Evolutionary conservation across 2,329 filamentous ascomycete genomes (phyloP).

Genomic region (Alternaria infectoria): DNA sequence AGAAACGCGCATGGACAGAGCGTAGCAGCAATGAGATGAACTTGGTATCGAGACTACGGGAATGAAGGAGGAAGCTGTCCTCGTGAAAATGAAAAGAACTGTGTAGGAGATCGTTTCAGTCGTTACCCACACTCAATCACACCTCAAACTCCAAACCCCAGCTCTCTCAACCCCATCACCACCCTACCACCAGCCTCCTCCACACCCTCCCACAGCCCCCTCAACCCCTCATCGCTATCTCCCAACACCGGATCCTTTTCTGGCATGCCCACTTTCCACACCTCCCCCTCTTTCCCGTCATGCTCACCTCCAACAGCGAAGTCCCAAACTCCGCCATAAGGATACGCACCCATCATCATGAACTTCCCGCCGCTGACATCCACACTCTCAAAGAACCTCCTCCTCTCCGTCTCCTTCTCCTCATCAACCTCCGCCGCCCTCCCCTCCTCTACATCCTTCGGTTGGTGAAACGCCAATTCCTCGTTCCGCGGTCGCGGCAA

Average conservation of each 20-base stretch:
- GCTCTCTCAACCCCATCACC: neutral
- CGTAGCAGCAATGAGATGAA: neutral
- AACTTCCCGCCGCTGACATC: constrained; percentile 53
- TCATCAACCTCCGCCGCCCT: constrained; percentile 9
- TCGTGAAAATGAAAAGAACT: neutral
- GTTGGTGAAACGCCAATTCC: constrained; percentile 53
- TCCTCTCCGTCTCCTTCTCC: constrained; percentile 42
- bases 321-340: constrained; percentile 57
- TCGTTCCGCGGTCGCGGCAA: constrained; percentile 47
- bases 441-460: constrained; percentile 45
- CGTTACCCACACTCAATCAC: neutral
- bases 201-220: constrained; percentile 43
- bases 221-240: constrained; percentile 42
- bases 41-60: neutral
- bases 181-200: neutral
- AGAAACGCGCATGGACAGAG: neutral
- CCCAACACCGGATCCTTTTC: constrained; percentile 58
- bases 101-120: neutral
- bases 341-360: constrained; percentile 66
- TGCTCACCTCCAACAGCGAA: constrained; percentile 57
- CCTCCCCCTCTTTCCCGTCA: constrained; percentile 49
- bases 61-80: neutral
- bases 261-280: constrained; percentile 57
- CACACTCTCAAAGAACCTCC: constrained; percentile 46
- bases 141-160: neutral